Evolutionary conservation across 2,329 filamentous ascomycete genomes (phyloP).

Genomic region (Beauveria bassiana): DNA sequence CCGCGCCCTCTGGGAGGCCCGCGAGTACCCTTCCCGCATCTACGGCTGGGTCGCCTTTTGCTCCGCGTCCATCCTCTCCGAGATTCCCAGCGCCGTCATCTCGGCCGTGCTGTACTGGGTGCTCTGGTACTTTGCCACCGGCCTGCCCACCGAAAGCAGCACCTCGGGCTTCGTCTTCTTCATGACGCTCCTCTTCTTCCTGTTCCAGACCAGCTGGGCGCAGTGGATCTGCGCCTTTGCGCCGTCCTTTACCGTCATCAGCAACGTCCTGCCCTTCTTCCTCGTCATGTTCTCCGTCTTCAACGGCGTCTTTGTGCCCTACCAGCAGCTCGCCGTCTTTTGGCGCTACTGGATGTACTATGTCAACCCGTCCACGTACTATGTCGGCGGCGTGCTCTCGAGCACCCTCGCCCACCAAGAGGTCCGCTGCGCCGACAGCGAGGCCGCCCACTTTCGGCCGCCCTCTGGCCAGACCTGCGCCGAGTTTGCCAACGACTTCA

Average conservation of each 20-base stretch:
- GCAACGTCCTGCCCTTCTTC: conserved; percentile 71
- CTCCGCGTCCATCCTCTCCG: conserved; percentile 63
- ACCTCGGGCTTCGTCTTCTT: conserved; percentile 69
- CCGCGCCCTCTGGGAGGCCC: conserved; percentile 62
- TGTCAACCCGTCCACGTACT: conserved; percentile 62
- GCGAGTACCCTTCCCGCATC: conserved; percentile 66
- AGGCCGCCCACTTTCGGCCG: conserved; percentile 44
- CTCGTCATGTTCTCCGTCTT: conserved; percentile 71
- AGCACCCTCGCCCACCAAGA: conserved; percentile 47
- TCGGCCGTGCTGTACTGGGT: conserved; percentile 61
- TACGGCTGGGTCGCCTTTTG: conserved; percentile 73
- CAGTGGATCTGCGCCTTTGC: conserved; percentile 83
- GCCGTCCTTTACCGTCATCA: conserved; percentile 69
- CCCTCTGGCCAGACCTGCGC: conserved; percentile 57
- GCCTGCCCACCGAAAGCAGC: conserved; percentile 56
- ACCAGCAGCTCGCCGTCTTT: conserved; percentile 56
- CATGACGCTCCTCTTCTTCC: conserved; percentile 70
- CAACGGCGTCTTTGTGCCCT: conserved; percentile 70
- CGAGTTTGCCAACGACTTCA: conserved; percentile 55
- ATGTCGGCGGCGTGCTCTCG: conserved; percentile 62
- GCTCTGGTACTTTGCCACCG: conserved; percentile 70
- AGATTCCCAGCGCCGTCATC: conserved; percentile 63
- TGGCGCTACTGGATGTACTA: conserved; percentile 67
- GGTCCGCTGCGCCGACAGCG: conserved; percentile 38
- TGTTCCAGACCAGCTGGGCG: conserved; percentile 69